Evolutionary conservation across 2,329 filamentous ascomycete genomes (phyloP).

Genomic region (Amauroascus niger): DNA sequence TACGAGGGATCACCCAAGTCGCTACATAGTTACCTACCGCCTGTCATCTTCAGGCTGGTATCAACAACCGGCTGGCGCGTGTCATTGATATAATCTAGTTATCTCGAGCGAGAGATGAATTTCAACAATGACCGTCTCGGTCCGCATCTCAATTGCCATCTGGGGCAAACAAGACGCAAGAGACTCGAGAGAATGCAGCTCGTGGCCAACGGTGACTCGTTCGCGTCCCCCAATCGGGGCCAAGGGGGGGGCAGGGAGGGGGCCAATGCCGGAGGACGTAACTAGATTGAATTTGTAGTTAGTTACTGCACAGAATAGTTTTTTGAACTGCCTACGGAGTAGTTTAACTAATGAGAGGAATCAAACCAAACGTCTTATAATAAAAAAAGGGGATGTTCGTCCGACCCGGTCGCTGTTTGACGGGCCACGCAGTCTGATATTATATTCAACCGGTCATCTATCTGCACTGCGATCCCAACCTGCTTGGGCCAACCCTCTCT

Average conservation of each 20-base stretch:
- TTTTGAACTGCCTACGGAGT: too few species aligned
- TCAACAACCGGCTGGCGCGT: not conserved
- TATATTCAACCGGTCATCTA: not conserved
- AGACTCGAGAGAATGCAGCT: slow-evolving; percentile 5
- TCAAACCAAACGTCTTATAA: not conserved
- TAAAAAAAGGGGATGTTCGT: slow-evolving; percentile 1
- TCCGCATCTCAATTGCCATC: slow-evolving; percentile 3
- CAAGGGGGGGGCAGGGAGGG: not conserved
- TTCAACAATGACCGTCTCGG: slow-evolving; percentile 1
- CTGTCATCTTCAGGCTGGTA: too few species aligned
- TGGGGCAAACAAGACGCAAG: too few species aligned
- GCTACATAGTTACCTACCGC: not conserved
- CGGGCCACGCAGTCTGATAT: not conserved
- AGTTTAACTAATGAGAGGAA: too few species aligned
- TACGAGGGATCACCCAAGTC: not conserved
- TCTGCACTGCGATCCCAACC: not conserved
- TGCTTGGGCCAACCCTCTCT: too few species aligned
- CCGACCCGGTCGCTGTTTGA: not conserved
- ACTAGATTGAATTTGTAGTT: not conserved
- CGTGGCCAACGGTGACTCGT: slow-evolving; percentile 9
- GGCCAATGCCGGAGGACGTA: not conserved
- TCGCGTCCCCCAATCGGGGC: not conserved
- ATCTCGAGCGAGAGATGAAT: not conserved
- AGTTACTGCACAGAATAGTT: too few species aligned
- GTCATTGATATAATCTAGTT: not conserved